Base-by-base conservation (phyloP, 345 rosid genomes). In the Pistacia atlantica region DNA sequence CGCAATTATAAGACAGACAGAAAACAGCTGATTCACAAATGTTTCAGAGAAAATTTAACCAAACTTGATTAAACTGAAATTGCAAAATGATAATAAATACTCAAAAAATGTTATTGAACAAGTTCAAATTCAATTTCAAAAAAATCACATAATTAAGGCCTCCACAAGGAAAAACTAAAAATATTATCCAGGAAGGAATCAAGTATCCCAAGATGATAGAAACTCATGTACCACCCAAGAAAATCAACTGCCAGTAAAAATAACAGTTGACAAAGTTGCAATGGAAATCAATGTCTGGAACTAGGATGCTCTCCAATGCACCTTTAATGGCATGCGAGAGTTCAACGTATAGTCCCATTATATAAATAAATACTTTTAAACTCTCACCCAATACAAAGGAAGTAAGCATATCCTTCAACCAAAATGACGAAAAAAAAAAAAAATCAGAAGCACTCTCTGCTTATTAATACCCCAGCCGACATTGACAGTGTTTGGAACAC, bases 181-280 rank as follows among this genome's bases (percentile, higher is more conserved):
- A 42, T 42, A 42, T 42, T 42, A 5, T 6, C 46, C 8, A 7
- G 9, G 46, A 8, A 42, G 46, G 8, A 42, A 6, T 42, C 9
- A 42, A 42, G 46, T 42, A 42, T 42, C 9, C 8, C 46, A 1
- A 42, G 46, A 42, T 42, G 46, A 42, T 42, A 42, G 8, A 42
- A 5, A 7, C 20, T 3, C 16, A 46, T 89, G 79, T 87, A 55
- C 91, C 92, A 87, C 71, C 77, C 84, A 71, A 80, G 86, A 89
- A 93, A 89, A 90, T 90, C 89, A 91, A 81, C 96, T 84, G 93
- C 68, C 75, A 72, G 22, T 56, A 38, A 81, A 63, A 5, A 14
- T 12, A 16, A 4, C 81, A 76, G 84, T 76, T 77, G 86, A 83
- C 73, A 71, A 81, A 81, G 80, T 78, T 61, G 9, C 49, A 82